A percentile compares a stretch with the other conserved stretches of the same genome.
These are phyloP conservation scores for Nakaseomyces sp. DNA, from an alignment of 1,139 yeast species.

Conservation along the genomic window DNA sequence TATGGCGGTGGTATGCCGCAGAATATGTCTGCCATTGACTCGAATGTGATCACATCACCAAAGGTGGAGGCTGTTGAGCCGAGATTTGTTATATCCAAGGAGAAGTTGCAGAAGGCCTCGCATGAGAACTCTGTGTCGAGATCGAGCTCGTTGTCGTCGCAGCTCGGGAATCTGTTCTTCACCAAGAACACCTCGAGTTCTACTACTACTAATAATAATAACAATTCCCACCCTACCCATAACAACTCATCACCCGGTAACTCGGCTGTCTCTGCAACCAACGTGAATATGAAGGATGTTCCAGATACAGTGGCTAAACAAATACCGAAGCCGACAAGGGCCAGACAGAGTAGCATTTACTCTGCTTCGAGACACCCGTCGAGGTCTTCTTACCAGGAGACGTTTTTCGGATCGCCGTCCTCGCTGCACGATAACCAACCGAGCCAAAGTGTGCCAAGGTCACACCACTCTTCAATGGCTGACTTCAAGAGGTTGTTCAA, in stretches of 20 bases:
- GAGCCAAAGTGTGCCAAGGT: conserved; percentile 25
- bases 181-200: conserved; percentile 31
- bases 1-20: conserved; percentile 44
- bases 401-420: conserved; percentile 24
- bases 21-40: conserved; percentile 40
- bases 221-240: too few relatives aligned
- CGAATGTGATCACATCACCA: conserved; percentile 63
- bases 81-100: conserved; percentile 64
- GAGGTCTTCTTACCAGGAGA: conserved; percentile 23
- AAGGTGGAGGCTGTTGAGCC: conserved; percentile 58
- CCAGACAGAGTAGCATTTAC: conserved; percentile 29
- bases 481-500: conserved; percentile 56
- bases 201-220: conserved; percentile 8
- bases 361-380: conserved; percentile 30
- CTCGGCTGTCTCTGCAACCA: conserved; percentile 4
- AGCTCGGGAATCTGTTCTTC: conserved; percentile 35
- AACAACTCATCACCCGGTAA: conserved; percentile 6
- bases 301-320: conserved; percentile 18
- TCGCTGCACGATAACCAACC: conserved; percentile 19
- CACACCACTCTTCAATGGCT: conserved; percentile 64
- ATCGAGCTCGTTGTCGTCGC: conserved; percentile 42
- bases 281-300: conserved; percentile 6
- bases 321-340: conserved; percentile 30
- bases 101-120: conserved; percentile 52
- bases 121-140: conserved; percentile 35